Percentiles rank a stretch among this genome's conserved stretches.
Conservation (phyloP, 495 filamentous ascomycete species). For the Platismatia glauca region DNA sequence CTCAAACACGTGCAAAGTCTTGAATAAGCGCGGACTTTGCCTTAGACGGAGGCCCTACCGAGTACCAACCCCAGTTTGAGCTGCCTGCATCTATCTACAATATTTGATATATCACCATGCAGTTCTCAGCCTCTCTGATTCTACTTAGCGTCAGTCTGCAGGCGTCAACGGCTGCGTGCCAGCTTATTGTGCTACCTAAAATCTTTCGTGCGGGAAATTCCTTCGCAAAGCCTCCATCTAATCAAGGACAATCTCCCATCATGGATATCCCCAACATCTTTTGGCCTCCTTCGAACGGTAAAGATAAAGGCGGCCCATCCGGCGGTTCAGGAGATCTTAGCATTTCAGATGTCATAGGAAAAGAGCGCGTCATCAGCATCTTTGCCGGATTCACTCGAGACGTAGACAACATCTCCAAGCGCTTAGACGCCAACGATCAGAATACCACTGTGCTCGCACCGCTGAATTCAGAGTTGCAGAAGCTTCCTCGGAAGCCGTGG, state of each 20-base stretch:
- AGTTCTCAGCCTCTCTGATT: not conserved
- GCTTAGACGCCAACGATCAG: constrained; percentile 55
- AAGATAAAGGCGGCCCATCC: constrained; percentile 23
- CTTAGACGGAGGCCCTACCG: too few species aligned
- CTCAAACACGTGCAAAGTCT: too few species aligned
- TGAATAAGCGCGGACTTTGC: too few species aligned
- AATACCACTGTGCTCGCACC: constrained; percentile 92
- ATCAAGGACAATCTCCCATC: constrained; percentile 15
- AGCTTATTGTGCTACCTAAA: constrained; percentile 13
- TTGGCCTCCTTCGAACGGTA: constrained; percentile 33
- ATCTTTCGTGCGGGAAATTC: constrained; percentile 1
- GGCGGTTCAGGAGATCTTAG: constrained; percentile 36
- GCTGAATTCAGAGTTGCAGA: constrained; percentile 68
- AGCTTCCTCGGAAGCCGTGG: constrained; percentile 85
- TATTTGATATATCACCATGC: not conserved
- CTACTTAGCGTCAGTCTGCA: not conserved
- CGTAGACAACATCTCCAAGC: constrained; percentile 59
- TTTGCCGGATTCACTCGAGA: constrained; percentile 82
- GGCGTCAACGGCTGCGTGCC: not conserved
- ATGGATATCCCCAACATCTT: constrained; percentile 26
- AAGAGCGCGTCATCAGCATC: constrained; percentile 72
- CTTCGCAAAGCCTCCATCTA: not conserved
- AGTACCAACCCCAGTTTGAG: too few species aligned
- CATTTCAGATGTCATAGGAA: constrained; percentile 80
- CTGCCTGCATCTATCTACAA: not conserved